Conservation (phyloP, 1,284 basidiomycete species). For the Naganishia cerealis region DNA sequence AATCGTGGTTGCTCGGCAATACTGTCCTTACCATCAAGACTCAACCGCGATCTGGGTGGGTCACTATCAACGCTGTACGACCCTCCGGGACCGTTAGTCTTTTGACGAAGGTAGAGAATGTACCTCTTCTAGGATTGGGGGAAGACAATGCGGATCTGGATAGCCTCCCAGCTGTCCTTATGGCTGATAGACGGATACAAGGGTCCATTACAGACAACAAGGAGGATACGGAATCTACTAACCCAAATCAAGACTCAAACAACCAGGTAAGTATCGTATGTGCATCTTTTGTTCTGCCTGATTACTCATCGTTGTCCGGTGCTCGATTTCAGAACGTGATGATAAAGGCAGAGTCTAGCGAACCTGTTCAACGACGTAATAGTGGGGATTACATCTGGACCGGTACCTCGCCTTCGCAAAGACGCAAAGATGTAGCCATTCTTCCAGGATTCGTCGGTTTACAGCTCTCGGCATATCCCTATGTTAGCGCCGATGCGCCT, state of each 20-base stretch:
- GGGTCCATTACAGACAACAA: conserved; percentile 34
- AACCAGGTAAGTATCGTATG: conserved; percentile 13
- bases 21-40: conserved; percentile 80
- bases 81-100: conserved; percentile 84
- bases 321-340: not conserved
- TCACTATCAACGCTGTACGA: conserved; percentile 79
- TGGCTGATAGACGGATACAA: conserved; percentile 65
- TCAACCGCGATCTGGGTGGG: conserved; percentile 77
- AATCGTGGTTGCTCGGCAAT: conserved; percentile 85
- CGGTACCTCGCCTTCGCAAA: conserved; percentile 75
- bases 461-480: conserved; percentile 80
- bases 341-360: not conserved
- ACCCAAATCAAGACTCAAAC: not conserved
- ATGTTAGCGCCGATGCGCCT: conserved; percentile 51
- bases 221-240: conserved; percentile 3
- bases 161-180: conserved; percentile 68
- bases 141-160: conserved; percentile 74
- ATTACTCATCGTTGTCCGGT: not conserved
- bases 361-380: conserved; percentile 10
- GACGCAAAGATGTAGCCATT: conserved; percentile 77
- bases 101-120: conserved; percentile 86
- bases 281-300: not conserved
- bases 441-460: conserved; percentile 85
- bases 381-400: conserved; percentile 69
- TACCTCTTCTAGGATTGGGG: conserved; percentile 76